Base-by-base conservation (phyloP, 129 eudicot genomes). In the Silybum marianum region DNA sequence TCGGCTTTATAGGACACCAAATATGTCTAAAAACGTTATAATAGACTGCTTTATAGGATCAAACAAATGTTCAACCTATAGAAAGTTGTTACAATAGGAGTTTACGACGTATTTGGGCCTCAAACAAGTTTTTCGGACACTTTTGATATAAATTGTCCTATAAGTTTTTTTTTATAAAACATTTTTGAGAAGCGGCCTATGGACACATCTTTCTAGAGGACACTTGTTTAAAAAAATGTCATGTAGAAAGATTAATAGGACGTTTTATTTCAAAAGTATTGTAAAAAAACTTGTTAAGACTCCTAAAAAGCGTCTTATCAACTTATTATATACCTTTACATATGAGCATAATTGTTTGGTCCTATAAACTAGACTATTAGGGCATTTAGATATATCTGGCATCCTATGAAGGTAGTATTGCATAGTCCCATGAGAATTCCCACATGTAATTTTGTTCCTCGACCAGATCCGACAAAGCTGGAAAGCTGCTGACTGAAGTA, bases 391-490 rank as follows among this genome's bases (percentile, higher is more conserved):
- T 7, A 48, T 48, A 48, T 14, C 4, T 48, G 19, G 16, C 62
- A 7, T 48, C 62, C 0, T 48, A 48, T 60, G 68, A 6, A n/a
- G 25, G 68, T 19, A 60, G 25, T n/a, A 19, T 60, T 21, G 11
- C 11, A 8, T 60, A 48, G 62, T 48, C 0, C 7, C 11, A 10
- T 78, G 42, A 24, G 65, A 24, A 68, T 78, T 7, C 30, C 1
- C 32, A 48, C 11, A 5, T 26, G 24, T 65, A 40, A 6, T 72
- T 79, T 76, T 78, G 54, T 6, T 65, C 26, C 74, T 65, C 76
- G n/a, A 2, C 54, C 80, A 96, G 99, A 88, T 90, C 99, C 60
- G 99, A 96, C 80, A 93, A 96, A 86, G 93, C 97, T n/a, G 98
- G 99, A 80, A 90, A 86, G 82, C 84, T 96, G 82, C 97, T 96